Evolutionary conservation across 345 rosid genomes (phyloP).

Genomic region (Eucalyptus cloeziana): DNA sequence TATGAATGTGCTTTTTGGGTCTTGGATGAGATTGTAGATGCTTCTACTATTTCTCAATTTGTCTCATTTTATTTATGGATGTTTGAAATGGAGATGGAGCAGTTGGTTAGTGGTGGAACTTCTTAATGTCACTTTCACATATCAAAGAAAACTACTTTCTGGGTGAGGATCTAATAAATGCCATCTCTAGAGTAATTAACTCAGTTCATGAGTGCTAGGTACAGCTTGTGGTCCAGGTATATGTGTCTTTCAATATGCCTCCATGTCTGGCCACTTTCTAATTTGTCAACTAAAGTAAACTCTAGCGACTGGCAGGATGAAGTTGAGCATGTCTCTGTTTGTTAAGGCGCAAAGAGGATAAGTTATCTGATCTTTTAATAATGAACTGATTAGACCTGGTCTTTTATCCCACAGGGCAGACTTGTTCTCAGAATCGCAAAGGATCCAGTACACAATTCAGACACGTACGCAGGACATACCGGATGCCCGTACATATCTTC

Average conservation of each 20-base stretch:
- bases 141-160: neutral
- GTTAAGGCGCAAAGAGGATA: neutral
- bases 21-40: neutral
- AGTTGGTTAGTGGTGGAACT: neutral
- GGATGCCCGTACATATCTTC: conserved; percentile 80
- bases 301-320: neutral
- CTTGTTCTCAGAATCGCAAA: conserved; percentile 72
- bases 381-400: neutral
- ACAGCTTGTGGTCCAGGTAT: neutral
- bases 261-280: neutral
- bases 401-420: conserved; percentile 57
- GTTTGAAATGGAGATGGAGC: neutral
- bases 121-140: neutral
- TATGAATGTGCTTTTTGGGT: neutral
- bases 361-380: neutral
- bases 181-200: neutral
- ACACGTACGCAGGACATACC: conserved; percentile 53
- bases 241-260: neutral
- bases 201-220: neutral
- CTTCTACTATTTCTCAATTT: neutral
- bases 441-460: conserved; percentile 56
- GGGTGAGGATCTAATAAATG: neutral
- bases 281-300: neutral
- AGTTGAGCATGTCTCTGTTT: neutral
- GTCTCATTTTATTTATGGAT: neutral